Conservation (phyloP, 2,329 filamentous ascomycete genomes). For the Cladorrhinum sp. region DNA sequence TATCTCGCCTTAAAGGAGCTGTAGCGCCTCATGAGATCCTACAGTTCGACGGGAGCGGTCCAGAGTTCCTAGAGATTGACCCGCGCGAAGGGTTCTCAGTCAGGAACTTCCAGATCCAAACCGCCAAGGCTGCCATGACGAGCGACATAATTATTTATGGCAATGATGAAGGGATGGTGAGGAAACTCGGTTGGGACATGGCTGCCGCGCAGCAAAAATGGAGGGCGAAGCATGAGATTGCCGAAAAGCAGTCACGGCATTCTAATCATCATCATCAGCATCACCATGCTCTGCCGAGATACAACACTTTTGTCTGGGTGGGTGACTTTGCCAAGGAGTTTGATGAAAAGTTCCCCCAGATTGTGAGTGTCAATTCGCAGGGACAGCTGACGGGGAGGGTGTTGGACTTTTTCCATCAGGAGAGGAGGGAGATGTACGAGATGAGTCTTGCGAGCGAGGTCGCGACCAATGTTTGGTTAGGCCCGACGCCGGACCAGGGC, state of each 20-base stretch:
- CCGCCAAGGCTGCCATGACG: constrained; percentile 79
- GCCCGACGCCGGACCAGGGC: constrained; percentile 73
- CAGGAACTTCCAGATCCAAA: constrained; percentile 95
- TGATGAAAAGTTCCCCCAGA: constrained; percentile 63
- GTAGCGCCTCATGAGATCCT: constrained; percentile 80
- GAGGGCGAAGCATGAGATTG: constrained; percentile 60
- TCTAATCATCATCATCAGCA: constrained; percentile 29
- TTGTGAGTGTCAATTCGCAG: constrained; percentile 72
- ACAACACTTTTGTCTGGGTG: constrained; percentile 78
- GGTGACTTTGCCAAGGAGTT: constrained; percentile 64
- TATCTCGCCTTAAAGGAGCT: constrained; percentile 79
- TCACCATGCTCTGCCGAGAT: constrained; percentile 57
- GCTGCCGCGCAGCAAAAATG: constrained; percentile 74
- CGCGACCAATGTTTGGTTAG: constrained; percentile 83
- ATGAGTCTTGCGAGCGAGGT: constrained; percentile 93
- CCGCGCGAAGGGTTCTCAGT: constrained; percentile 90
- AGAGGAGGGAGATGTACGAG: constrained; percentile 85
- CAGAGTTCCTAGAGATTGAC: constrained; percentile 76
- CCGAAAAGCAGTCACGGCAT: background rate
- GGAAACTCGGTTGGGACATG: constrained; percentile 65
- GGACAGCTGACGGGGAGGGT: constrained; percentile 73
- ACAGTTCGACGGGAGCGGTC: constrained; percentile 40
- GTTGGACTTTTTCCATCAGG: constrained; percentile 85
- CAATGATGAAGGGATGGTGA: constrained; percentile 60
- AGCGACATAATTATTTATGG: constrained; percentile 95